Percentiles rank a stretch among this genome's conserved stretches.
These are phyloP conservation scores for Carnegiea gigantea DNA, from an alignment of 179 eudicot genomes.

Conservation along the genomic window DNA sequence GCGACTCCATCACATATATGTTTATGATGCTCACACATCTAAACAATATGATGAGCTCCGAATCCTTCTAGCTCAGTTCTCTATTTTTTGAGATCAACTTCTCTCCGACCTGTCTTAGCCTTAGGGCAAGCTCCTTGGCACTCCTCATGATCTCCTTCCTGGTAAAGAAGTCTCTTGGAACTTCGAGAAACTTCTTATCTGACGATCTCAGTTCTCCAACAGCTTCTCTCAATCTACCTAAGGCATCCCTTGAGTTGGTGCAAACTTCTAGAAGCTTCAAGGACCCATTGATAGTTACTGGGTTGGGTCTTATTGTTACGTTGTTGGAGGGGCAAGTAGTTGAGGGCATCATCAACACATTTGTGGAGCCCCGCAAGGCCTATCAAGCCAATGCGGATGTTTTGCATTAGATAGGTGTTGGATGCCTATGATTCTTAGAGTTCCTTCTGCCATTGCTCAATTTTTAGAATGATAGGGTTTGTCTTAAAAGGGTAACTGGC, in stretches of 20 bases:
- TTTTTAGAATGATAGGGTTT: constrained; percentile 15
- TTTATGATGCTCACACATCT: no score
- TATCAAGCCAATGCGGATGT: constrained; percentile 27
- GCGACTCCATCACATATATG: no score
- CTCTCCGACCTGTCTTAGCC: no score
- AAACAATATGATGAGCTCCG: no score
- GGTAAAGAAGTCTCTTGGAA: constrained; percentile 20
- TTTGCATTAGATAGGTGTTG: constrained; percentile 23
- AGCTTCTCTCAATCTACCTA: not conserved
- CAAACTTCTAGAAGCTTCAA: not conserved
- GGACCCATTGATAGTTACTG: not conserved
- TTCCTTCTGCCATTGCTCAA: constrained; percentile 29
- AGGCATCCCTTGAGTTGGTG: not conserved
- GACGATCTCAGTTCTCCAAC: constrained; percentile 26
- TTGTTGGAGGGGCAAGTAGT: constrained; percentile 19
- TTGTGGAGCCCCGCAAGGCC: constrained; percentile 32
- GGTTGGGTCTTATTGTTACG: constrained; percentile 21
- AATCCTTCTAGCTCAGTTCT: no score
- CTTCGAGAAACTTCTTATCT: constrained; percentile 18
- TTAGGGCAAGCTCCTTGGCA: not conserved
- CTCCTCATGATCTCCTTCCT: constrained; percentile 39
- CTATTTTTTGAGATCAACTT: no score
- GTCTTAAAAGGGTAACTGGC: constrained; percentile 31
- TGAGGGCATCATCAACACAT: constrained; percentile 5
- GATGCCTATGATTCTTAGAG: constrained; percentile 28